Evolutionary conservation across 1,284 basidiomycete species (phyloP), one percentile per base, ranked within the genome.

Genomic region (Sanghuangporus baumii): DNA sequence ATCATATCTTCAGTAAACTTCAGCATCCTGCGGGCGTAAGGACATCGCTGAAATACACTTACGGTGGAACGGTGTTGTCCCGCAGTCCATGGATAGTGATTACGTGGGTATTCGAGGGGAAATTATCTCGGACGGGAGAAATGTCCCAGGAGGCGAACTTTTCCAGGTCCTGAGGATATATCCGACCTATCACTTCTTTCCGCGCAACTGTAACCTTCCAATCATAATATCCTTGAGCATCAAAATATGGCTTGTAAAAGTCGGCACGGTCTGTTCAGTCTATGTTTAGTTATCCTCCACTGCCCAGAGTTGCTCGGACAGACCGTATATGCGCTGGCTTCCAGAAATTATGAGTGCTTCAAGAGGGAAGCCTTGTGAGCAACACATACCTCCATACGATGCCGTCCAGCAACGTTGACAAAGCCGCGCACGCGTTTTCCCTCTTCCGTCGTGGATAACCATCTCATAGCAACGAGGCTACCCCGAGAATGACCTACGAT

Each of bases 401-500:
- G 91, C 59, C 89, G 79, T 11, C 84, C 88, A 16, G 87, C 83
- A n/a, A 80, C 83, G 66, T 91, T 91, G 43, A 91, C 84, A 60
- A 84, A 85, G 2, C 79, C 81, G 6, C 79, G 75, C 34, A 88
- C 81, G 34, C 69, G 72, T 62, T 74, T 77, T 36, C 82, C 87
- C 64, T 84, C 81, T 58, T 81, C 77, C 1, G 84, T 75, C 7
- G 80, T 84, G 68, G 84, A 85, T 23, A 89, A 67, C 89, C 89
- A 91, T 59, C 79, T 74, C 69, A 87, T 79, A 0, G 76, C 80
- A n/a, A 79, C 80, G n/a, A 90, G 71, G 20, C 85, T 83, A 2
- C 88, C 90, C 26, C 88, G 81, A 14, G 89, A 91, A 71, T 93
- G 90, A 1, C 85, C 88, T 7, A 93, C 79, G 50, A 92, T 69